Base-by-base conservation (phyloP, 2,329 filamentous ascomycete genomes). In the Botrytis fabae region DNA sequence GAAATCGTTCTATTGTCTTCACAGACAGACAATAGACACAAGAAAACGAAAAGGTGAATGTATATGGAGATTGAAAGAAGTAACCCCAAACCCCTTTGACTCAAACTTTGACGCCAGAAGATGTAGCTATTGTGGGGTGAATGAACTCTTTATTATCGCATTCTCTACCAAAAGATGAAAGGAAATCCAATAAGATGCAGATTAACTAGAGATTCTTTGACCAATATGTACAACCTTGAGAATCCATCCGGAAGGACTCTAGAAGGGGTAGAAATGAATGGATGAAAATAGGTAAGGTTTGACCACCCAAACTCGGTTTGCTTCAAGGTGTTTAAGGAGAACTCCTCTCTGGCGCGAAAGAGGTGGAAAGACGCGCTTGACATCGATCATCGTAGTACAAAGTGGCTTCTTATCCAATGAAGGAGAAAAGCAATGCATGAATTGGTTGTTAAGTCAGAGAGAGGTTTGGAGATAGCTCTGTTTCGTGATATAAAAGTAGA, bases 201-300 rank as follows among this genome's bases (percentile, higher is more conserved):
- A 59, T 38, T 20, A 44, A 3, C 54, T 16, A 25, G 48, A n/a
- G n/a, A 59, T 72, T 72, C 62, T 68, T 68, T 40, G 38, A 68
- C 51, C 70, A 57, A 10, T 28, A 44, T 35, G 48, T 40, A 54
- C 28, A 40, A 44, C 9, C 22, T 59, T 4, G 35, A 72, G 40
- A 66, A 38, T 32, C n/a, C 7, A 40, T 25, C 25, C 32, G 5
- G 38, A 69, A 69, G 32, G n/a, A 16, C 14, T 57, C 10, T 14
- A 18, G 70, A 73, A 76, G 74, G 72, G 71, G 8, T 70, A 68
- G 64, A 76, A 74, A 76, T 71, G 65, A 79, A 73, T 78, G 76
- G 77, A 76, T 73, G 71, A 74, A 57, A 74, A 70, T 72, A 59
- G 22, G 40, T 20, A 35, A 28, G 32, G 69, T 71, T 22, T 48